phyloP scores from a whole-genome alignment of 306 rosid species.

The Quercus parvula region DNA sequence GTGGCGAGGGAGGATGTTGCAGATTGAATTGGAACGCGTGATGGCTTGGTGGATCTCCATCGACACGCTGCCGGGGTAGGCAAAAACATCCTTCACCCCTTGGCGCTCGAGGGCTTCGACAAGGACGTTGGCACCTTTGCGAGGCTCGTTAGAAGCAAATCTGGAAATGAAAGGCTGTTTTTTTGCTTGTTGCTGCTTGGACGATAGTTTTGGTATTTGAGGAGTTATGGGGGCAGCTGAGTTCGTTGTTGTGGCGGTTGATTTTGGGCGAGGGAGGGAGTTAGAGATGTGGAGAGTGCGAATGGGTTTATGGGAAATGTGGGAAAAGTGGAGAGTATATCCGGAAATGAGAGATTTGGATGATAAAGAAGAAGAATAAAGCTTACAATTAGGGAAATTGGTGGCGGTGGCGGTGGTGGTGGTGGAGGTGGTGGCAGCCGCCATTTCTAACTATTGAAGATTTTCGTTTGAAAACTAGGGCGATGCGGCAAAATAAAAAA shows the following conservation, averaged over 20 bases:
- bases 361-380: background rate
- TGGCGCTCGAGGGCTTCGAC: conserved; percentile 82
- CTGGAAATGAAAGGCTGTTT: conserved; percentile 31
- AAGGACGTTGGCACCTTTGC: conserved; percentile 85
- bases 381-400: no score
- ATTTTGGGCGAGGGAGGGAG: conserved; percentile 29
- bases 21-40: conserved; percentile 61
- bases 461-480: no score
- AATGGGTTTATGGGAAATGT: conserved; percentile 8
- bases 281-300: conserved; percentile 25
- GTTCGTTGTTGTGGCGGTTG: conserved; percentile 20
- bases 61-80: conserved; percentile 97
- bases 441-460: conserved; percentile 19
- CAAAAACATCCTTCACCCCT: conserved; percentile 72
- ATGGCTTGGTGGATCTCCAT: conserved; percentile 95
- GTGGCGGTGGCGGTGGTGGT: background rate
- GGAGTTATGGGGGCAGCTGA: background rate
- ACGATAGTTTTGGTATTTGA: background rate
- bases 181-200: background rate
- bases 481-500: no score
- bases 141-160: conserved; percentile 44
- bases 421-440: conserved; percentile 16
- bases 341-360: conserved; percentile 9
- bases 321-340: conserved; percentile 27
- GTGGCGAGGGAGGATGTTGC: conserved; percentile 80